phyloP scores from a whole-genome alignment of 2,329 filamentous ascomycete species.

The Domatiomyces catenatus region DNA sequence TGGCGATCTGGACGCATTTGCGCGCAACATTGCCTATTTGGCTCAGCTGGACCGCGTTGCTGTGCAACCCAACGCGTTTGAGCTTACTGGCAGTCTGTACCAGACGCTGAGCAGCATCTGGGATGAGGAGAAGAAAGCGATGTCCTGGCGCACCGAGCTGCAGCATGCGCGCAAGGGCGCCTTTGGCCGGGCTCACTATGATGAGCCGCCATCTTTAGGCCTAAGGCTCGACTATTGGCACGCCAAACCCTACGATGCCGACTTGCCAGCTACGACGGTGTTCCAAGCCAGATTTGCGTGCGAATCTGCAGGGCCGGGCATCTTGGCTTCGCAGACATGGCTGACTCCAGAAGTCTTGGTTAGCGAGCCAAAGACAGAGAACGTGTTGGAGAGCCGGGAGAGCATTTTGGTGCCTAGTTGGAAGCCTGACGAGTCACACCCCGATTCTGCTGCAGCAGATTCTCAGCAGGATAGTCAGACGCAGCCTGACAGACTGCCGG shows the following conservation, averaged over 20 bases:
- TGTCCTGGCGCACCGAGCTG: conserved; percentile 20
- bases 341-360: conserved; percentile 24
- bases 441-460: conserved; percentile 2
- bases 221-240: conserved; percentile 29
- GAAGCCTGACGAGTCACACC: conserved; percentile 5
- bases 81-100: conserved; percentile 30
- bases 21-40: conserved; percentile 30
- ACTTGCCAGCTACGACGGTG: conserved; percentile 8
- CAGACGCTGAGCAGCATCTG: conserved; percentile 29
- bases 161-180: conserved; percentile 28
- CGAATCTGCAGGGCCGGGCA: conserved; percentile 30
- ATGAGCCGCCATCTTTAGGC: conserved; percentile 26
- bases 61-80: conserved; percentile 31
- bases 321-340: conserved; percentile 31
- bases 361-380: conserved; percentile 15
- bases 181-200: conserved; percentile 28
- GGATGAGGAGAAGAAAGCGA: conserved; percentile 25
- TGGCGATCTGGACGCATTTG: conserved; percentile 27
- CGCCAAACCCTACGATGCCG: conserved; percentile 5
- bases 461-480: conserved; percentile 13
- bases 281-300: conserved; percentile 29
- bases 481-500: conserved; percentile 24
- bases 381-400: conserved; percentile 24
- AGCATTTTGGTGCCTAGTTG: conserved; percentile 25
- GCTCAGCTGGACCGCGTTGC: conserved; percentile 31